A percentile compares a stretch with the other conserved stretches of the same genome.
These are phyloP conservation scores for Ceratocystis ficicola DNA, from an alignment of 2,329 filamentous ascomycete species.

Conservation along the genomic window DNA sequence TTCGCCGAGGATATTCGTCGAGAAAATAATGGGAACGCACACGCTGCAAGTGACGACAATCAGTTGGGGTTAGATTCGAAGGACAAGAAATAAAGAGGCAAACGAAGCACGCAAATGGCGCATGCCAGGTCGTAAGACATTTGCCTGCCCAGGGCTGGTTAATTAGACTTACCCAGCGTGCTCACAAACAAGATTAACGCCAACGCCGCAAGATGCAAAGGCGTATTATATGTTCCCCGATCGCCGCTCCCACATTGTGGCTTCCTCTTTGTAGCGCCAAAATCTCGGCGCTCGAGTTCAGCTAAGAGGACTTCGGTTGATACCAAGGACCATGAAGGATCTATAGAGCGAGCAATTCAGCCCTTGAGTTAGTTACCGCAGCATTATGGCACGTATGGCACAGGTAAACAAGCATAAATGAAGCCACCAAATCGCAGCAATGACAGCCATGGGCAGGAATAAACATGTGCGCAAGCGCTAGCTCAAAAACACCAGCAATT, in stretches of 20 bases:
- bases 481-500: neutral
- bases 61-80: neutral
- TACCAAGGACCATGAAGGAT: constrained; percentile 36
- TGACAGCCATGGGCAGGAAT: neutral
- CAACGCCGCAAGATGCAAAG: constrained; percentile 55
- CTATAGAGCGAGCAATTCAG: neutral
- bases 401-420: neutral
- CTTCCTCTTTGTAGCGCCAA: constrained; percentile 29
- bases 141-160: neutral
- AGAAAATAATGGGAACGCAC: constrained; percentile 54
- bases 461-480: neutral
- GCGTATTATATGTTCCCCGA: constrained; percentile 50
- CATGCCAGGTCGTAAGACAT: neutral
- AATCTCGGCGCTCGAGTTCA: constrained; percentile 39
- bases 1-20: constrained; percentile 34
- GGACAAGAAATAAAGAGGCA: neutral
- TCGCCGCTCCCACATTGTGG: constrained; percentile 41
- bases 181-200: constrained; percentile 52
- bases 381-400: neutral
- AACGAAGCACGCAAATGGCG: neutral
- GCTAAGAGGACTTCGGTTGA: constrained; percentile 41
- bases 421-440: neutral
- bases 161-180: constrained; percentile 38
- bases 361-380: neutral
- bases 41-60: constrained; percentile 35